Evolutionary conservation across 2,329 filamentous ascomycete species (phyloP).

Genomic region (Penicillium sp.): DNA sequence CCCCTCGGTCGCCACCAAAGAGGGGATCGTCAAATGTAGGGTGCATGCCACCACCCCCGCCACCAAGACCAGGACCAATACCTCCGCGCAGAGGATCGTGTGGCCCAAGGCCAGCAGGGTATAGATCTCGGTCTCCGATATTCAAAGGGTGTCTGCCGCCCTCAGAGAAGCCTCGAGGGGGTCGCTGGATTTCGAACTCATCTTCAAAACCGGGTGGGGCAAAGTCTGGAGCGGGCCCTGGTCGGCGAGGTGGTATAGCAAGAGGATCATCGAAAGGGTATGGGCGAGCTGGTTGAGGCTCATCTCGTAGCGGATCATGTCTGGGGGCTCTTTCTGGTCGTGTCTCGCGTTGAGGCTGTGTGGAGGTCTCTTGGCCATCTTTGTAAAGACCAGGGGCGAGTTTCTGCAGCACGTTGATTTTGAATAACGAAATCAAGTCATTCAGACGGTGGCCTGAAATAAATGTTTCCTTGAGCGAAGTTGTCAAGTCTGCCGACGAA

Average conservation of each 20-base stretch:
- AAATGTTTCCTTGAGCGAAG: conserved; percentile 65
- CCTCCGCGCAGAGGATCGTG: conserved; percentile 77
- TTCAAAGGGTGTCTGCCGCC: conserved; percentile 64
- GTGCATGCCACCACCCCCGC: conserved; percentile 85
- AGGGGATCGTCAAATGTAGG: conserved; percentile 92
- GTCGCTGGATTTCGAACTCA: conserved; percentile 80
- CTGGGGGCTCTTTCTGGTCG: conserved; percentile 46
- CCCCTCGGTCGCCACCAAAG: conserved; percentile 65
- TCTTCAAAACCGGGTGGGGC: conserved; percentile 92
- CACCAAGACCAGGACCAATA: conserved; percentile 65
- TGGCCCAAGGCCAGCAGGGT: conserved; percentile 84
- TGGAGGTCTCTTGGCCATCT: conserved; percentile 73
- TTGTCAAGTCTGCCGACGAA: conserved; percentile 37
- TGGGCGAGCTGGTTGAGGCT: conserved; percentile 65
- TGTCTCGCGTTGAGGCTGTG: conserved; percentile 42
- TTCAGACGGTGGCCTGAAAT: conserved; percentile 72
- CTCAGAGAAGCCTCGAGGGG: conserved; percentile 56
- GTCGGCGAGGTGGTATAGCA: conserved; percentile 62
- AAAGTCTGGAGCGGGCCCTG: conserved; percentile 74
- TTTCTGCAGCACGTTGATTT: conserved; percentile 81
- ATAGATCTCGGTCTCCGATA: conserved; percentile 84
- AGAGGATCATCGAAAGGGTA: conserved; percentile 72
- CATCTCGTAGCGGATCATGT: conserved; percentile 57
- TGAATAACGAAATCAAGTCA: conserved; percentile 74
- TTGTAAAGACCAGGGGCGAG: conserved; percentile 78